A percentile compares a stretch with the other conserved stretches of the same genome.
These are phyloP conservation scores for Erodium trifolium DNA, from an alignment of 441 rosid species.

Conservation along the genomic window DNA sequence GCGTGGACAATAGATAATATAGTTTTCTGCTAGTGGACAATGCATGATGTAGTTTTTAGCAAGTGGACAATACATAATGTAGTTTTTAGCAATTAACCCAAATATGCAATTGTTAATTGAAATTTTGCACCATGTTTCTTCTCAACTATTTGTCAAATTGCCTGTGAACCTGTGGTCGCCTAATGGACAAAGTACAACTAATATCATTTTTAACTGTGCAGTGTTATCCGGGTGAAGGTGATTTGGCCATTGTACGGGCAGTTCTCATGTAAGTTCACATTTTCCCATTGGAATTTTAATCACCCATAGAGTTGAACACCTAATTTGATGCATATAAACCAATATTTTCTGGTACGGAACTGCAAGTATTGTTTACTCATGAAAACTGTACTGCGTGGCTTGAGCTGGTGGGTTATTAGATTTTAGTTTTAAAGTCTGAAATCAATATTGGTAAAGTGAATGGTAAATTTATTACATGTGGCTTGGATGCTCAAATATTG, in stretches of 20 bases:
- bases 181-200: slow-evolving; percentile 12
- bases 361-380: not conserved
- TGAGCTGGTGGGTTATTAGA: not conserved
- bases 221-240: slow-evolving; percentile 99
- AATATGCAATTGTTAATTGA: not conserved
- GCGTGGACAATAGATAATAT: too few relatives aligned
- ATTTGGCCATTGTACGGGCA: slow-evolving; percentile 78
- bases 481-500: not conserved
- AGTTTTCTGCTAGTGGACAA: too few relatives aligned
- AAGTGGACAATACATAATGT: too few relatives aligned
- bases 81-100: too few relatives aligned
- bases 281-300: not conserved
- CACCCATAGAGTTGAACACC: not conserved
- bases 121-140: not conserved
- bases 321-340: not conserved
- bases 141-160: not conserved
- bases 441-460: not conserved
- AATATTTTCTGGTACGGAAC: not conserved
- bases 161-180: not conserved
- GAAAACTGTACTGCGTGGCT: not conserved
- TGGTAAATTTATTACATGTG: not conserved
- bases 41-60: too few relatives aligned
- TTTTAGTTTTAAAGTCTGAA: too few relatives aligned
- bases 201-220: slow-evolving; percentile 32
- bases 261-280: slow-evolving; percentile 50